These are phyloP conservation scores for Diaporthe longicolla DNA, from an alignment of 2,329 filamentous ascomycete species.

Conservation along the genomic window DNA sequence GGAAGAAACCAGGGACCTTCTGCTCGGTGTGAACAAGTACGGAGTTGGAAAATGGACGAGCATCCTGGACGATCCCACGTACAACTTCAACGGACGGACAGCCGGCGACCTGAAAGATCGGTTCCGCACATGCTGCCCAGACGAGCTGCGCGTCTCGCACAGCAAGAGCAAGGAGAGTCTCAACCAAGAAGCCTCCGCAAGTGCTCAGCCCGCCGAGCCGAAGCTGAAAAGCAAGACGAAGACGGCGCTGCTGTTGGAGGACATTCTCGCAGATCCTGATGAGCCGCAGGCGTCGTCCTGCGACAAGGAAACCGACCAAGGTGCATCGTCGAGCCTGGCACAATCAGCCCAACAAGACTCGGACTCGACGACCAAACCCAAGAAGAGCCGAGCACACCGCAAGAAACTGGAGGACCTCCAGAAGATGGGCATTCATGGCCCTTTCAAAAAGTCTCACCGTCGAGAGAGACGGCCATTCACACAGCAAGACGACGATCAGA, in stretches of 20 bases:
- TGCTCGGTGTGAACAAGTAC: slow-evolving; percentile 73
- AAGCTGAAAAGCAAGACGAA: slow-evolving; percentile 56
- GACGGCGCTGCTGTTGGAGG: slow-evolving; percentile 67
- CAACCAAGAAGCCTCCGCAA: slow-evolving; percentile 35
- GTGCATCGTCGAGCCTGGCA: slow-evolving; percentile 36
- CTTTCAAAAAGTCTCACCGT: slow-evolving; percentile 73
- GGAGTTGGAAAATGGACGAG: slow-evolving; percentile 77
- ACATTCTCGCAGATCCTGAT: slow-evolving; percentile 66
- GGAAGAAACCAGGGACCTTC: slow-evolving; percentile 73
- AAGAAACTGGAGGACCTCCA: slow-evolving; percentile 60
- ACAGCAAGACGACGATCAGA: slow-evolving; percentile 73
- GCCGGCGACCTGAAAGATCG: slow-evolving; percentile 76
- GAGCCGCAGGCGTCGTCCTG: slow-evolving; percentile 48
- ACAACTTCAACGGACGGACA: slow-evolving; percentile 72
- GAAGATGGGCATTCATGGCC: slow-evolving; percentile 71
- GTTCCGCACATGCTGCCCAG: slow-evolving; percentile 76
- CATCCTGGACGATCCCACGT: slow-evolving; percentile 73
- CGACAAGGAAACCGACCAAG: slow-evolving; percentile 33
- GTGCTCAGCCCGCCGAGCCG: slow-evolving; percentile 27
- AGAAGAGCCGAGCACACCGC: slow-evolving; percentile 58
- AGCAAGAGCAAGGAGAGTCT: slow-evolving; percentile 48
- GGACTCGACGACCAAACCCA: slow-evolving; percentile 56
- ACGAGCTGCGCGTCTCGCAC: slow-evolving; percentile 65
- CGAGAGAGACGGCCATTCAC: slow-evolving; percentile 74
- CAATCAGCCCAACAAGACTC: slow-evolving; percentile 42